Evolutionary conservation across 805 yeast genomes (phyloP), one percentile per base, ranked within the genome.

Genomic region (Wickerhamia fluorescens): DNA sequence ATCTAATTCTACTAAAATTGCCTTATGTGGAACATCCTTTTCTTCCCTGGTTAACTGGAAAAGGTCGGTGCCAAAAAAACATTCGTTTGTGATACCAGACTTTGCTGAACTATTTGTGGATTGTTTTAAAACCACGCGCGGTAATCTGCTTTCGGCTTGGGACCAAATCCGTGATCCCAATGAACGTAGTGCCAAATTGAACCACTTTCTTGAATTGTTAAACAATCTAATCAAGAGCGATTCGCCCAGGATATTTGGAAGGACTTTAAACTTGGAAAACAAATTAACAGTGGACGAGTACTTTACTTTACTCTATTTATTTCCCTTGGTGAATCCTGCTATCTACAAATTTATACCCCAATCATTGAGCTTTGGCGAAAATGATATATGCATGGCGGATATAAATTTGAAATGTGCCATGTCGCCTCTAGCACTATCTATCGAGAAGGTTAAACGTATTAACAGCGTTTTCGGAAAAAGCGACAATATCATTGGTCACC

Each of bases 1-100:
- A 3, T 58, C 56, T 4, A 59, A 53, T 24, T 61, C 66, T 2
- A 44, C 42, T 6, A 42, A 44, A 20, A 35, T 60, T 3, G 63
- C 63, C 3, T 40, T 52, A 17, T 52, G 62, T 40, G 65, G 62
- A 2, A 49, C 61, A 1, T 12, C 24, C 3, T 35, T 29, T 24
- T 37, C 43, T 8, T 18, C 37, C n/a, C n/a, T n/a, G n/a, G n/a
- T n/a, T 3, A 28, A 23, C 22, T 26, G 31, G 15, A 29, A 25
- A 6, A 19, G 25, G 30, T 35, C 27, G 15, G 21, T 10, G 23
- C 20, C 25, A 6, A 33, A 26, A 16, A 18, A 18, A 8, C 20
- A 18, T 7, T 7, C 10, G 9, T 7, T 18, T 7, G 20, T 8
- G 20, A 18, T 29, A 10, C 29, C 34, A 10, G 48, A 44, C 22